Evolutionary conservation across 2,329 filamentous ascomycete genomes (phyloP).

Genomic region (Chlorencoelia australis): DNA sequence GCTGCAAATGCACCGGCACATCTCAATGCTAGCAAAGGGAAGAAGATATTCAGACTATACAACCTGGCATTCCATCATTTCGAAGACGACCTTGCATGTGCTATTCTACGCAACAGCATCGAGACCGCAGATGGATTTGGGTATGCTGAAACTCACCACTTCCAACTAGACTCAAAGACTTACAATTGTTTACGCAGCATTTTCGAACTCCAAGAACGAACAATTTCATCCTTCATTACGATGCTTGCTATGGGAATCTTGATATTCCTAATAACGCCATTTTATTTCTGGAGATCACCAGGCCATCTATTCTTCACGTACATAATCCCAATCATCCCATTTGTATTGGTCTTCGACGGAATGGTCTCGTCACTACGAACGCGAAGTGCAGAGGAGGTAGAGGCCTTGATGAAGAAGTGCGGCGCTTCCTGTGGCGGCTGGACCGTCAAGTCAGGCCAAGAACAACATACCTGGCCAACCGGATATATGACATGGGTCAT

Average conservation of each 20-base stretch:
- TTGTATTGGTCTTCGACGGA: conserved; percentile 60
- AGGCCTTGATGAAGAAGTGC: conserved; percentile 45
- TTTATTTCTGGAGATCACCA: conserved; percentile 33
- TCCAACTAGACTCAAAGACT: background rate
- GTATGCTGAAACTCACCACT: conserved; percentile 20
- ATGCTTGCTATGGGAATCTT: conserved; percentile 42
- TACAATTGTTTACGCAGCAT: conserved; percentile 35
- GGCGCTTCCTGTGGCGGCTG: conserved; percentile 34
- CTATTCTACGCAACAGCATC: conserved; percentile 54
- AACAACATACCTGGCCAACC: conserved; percentile 37
- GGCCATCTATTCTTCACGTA: conserved; percentile 53
- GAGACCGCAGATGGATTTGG: conserved; percentile 56
- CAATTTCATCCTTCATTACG: conserved; percentile 42
- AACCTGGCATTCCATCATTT: conserved; percentile 73
- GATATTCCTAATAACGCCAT: conserved; percentile 41
- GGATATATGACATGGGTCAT: conserved; percentile 38
- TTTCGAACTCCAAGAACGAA: conserved; percentile 64
- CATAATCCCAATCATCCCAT: conserved; percentile 53
- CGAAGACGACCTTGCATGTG: conserved; percentile 48
- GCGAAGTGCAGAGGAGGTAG: conserved; percentile 55
- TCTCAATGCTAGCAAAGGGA: conserved; percentile 34
- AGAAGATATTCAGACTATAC: conserved; percentile 57
- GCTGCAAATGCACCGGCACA: conserved; percentile 48
- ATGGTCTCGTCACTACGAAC: conserved; percentile 57
- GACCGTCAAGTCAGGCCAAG: conserved; percentile 31